Base-by-base conservation (phyloP, 768 basidiomycete species). In the Cantharellus anzutake region DNA sequence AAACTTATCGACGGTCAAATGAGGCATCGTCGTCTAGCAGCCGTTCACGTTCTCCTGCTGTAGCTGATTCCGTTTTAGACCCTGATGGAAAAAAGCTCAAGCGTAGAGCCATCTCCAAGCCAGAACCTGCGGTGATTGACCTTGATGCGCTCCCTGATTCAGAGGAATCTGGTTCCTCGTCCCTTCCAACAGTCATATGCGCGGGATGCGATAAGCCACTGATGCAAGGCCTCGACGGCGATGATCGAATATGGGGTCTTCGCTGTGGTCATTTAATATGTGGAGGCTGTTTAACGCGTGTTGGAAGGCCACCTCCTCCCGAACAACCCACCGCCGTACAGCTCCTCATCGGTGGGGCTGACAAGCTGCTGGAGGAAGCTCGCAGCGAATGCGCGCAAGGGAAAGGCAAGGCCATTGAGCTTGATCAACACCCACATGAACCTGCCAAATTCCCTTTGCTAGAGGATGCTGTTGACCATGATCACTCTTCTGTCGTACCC, bases 261-360 rank as follows among this genome's bases (percentile, higher is more conserved):
- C 56, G 56, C 5, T 57, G 56, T 37, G 56, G 56, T 11, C 56
- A 57, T 35, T 42, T 57, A 16, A 57, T 57, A 16, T 57, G 56
- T 42, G 56, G 56, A 42, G 56, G 14, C 16, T 57, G 56, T 57
- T 37, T 57, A 5, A 41, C 5, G 35, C 35, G 41, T 5, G 14
- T 57, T 11, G 56, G 56, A 39, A 14, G 14, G 56, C 56, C 56
- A 11, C 37, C 56, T 5, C 56, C 56, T 14, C 11, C 34, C 14
- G 37, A 37, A 14, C 41, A 41, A 11, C 34, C 42, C 56, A 14
- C 11, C 5, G 14, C 40, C 38, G 56, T 41, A 5, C 39, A 39
- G 56, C 7, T 39, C 14, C 37, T 57, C 42, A 39, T 14, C 14
- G 34, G 14, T 5, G 16, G 14, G 37, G 56, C 5, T 38, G 56